Percentiles rank a stretch among this genome's conserved stretches.
Evolutionary conservation across 2,329 filamentous ascomycete species (phyloP).

Genomic region (Coniochaeta sp.): DNA sequence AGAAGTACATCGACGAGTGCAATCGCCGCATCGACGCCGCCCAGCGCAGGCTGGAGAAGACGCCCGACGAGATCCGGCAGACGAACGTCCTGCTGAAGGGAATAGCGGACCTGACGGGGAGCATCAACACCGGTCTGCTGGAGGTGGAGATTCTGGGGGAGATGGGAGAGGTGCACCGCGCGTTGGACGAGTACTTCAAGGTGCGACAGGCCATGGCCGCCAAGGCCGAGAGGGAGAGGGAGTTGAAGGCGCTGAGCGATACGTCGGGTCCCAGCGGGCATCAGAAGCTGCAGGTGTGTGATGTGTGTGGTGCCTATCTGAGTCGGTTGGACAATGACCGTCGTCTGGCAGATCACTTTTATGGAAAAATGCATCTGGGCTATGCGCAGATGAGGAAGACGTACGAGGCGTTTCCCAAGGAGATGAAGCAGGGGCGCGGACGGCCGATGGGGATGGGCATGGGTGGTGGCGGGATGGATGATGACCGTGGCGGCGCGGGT

Average conservation of each 20-base stretch:
- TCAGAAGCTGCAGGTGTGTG: conserved; percentile 97
- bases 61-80: conserved; percentile 92
- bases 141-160: conserved; percentile 85
- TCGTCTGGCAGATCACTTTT: conserved; percentile 92
- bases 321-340: conserved; percentile 90
- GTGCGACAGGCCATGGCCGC: conserved; percentile 72
- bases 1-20: conserved; percentile 95
- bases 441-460: conserved; percentile 37
- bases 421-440: conserved; percentile 64
- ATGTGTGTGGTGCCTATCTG: conserved; percentile 94
- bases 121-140: conserved; percentile 73
- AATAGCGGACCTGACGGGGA: conserved; percentile 73
- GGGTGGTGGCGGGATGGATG: no score
- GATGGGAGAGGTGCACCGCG: conserved; percentile 70
- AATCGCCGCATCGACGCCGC: conserved; percentile 88
- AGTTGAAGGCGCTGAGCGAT: conserved; percentile 84
- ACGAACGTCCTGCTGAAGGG: conserved; percentile 83
- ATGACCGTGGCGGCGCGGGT: conserved; percentile 15
- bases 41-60: conserved; percentile 89
- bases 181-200: conserved; percentile 82
- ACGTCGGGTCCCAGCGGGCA: conserved; percentile 90
- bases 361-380: conserved; percentile 98
- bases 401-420: conserved; percentile 77
- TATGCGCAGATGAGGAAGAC: conserved; percentile 98
- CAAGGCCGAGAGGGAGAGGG: conserved; percentile 78